Base-by-base conservation (phyloP, 768 basidiomycete genomes). In the Trametes meyenii region DNA sequence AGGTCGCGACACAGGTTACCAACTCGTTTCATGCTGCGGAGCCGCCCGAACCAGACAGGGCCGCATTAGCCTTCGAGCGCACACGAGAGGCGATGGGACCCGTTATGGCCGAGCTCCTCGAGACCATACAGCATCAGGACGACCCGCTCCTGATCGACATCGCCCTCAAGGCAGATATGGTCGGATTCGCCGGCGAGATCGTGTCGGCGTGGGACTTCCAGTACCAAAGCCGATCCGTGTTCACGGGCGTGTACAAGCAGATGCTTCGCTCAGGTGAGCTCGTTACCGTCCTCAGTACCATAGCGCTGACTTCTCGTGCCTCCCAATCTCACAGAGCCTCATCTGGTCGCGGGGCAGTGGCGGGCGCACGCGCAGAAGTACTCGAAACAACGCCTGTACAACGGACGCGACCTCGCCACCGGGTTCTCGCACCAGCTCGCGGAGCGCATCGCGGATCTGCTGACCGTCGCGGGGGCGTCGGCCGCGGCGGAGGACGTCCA, bases 71-170 rank as follows among this genome's bases (percentile, higher is more conserved):
- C n/a, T 66, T 59, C 48, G 65, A 66, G 33, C 65, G 62, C 36
- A 51, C 65, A 17, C 55, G 61, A 19, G 61, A 52, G 44, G 65
- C 65, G 3, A 62, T 67, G 24, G 66, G 66, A 12, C 66, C 66
- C 2, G 55, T 63, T 44, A 67, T 67, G 62, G 66, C 66, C 12
- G 66, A 67, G 57, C 57, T 67, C 12, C 43, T 68, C 12, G 59
- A 61, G 60, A 55, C 64, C 10, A 64, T 64, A 11, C 59, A 67
- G 6, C 66, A 67, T 48, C 55, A 64, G 35, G 66, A 67, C 14
- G 66, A 67, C 60, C 66, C 66, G n/a, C 61, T 67, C 48, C 56
- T 63, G 39, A 50, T 67, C 42, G 62, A 67, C 53, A 64, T 67
- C 54, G 67, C 64, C 19, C 56, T 68, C 43, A 66, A 68, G 57